Base-by-base conservation (phyloP, 164 flowering plant species). In the Chimonanthus salicifolius region DNA sequence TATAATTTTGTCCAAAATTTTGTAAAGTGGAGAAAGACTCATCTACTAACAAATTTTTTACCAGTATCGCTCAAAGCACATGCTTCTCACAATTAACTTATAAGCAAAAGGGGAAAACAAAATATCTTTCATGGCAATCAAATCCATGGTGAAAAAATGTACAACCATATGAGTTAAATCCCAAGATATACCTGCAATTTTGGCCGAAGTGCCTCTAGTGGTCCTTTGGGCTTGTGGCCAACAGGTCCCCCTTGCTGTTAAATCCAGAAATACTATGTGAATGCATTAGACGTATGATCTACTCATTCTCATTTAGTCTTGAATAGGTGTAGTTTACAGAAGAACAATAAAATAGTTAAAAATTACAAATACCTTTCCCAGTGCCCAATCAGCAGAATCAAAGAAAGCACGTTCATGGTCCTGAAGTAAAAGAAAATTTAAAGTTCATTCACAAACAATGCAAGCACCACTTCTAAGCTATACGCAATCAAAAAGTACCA, bases 331-430 rank as follows among this genome's bases (percentile, higher is more conserved):
- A 70, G 18, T 72, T 44, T 46, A 46, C 7, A 67, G 21, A 20
- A 66, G 71, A 16, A 6, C 48, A 47, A 68, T 33, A 15, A 3
- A 13, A 60, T 15, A 72, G 5, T n/a, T 54, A 11, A 54, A 54
- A 54, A 54, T 54, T 16, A 45, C 62, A 70, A 49, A 62, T 80
- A 92, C 98, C 96, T 94, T 94, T 79, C 97, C 96, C 75, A 94
- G 82, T 49, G 98, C 98, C 98, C 98, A 94, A 78, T 94, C 98
- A 77, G 98, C 98, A 78, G 98, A 94, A 82, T 94, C 98, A 81
- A 94, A 94, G 77, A 92, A 94, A 65, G 98, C 98, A 64, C 97
- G 95, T 75, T 94, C 98, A 79, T 94, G 98, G 73, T 94, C 97
- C 98, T 94, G 78, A 49, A 77, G 47, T 16, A 77, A 69, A 66